Evolutionary conservation across 257 asterid species (phyloP).

Genomic region (Fraxinus excelsior): DNA sequence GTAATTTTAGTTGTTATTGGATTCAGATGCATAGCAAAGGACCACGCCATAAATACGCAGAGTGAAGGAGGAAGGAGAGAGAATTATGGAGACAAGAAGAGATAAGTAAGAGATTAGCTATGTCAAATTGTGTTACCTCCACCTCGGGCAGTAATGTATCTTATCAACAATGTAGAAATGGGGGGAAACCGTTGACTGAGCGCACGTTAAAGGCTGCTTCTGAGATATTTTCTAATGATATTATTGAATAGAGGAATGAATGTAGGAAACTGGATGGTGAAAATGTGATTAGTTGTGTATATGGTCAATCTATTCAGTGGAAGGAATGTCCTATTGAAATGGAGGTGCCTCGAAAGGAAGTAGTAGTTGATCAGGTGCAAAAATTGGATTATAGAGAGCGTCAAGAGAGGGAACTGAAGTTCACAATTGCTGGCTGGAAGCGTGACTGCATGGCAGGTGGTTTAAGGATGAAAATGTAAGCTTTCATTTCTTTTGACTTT

Average conservation of each 20-base stretch:
- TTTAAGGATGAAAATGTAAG: constrained; percentile 81
- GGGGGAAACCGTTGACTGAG: constrained; percentile 46
- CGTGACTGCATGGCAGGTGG: constrained; percentile 78
- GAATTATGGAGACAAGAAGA: constrained; percentile 45
- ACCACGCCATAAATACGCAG: constrained; percentile 59
- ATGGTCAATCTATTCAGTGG: constrained; percentile 19
- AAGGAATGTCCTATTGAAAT: constrained; percentile 23
- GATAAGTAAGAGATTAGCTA: constrained; percentile 53
- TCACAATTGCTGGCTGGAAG: constrained; percentile 81
- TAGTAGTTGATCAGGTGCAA: constrained; percentile 22
- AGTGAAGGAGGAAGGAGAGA: constrained; percentile 44
- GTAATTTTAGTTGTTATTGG: constrained; percentile 4
- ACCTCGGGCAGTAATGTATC: constrained; percentile 16
- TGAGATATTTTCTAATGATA: constrained; percentile 34
- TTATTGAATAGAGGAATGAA: background rate
- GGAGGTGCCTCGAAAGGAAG: constrained; percentile 27
- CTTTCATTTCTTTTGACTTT: constrained; percentile 15
- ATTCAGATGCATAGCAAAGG: constrained; percentile 60
- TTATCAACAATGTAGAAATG: constrained; percentile 22
- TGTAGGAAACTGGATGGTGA: constrained; percentile 26
- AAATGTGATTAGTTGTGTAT: constrained; percentile 14
- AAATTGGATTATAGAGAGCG: constrained; percentile 35
- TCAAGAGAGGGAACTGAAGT: constrained; percentile 68
- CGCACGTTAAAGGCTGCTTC: constrained; percentile 47
- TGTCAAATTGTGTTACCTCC: constrained; percentile 36